These are phyloP conservation scores for Biscogniauxia marginata DNA, from an alignment of 2,329 filamentous ascomycete species.

Conservation along the genomic window DNA sequence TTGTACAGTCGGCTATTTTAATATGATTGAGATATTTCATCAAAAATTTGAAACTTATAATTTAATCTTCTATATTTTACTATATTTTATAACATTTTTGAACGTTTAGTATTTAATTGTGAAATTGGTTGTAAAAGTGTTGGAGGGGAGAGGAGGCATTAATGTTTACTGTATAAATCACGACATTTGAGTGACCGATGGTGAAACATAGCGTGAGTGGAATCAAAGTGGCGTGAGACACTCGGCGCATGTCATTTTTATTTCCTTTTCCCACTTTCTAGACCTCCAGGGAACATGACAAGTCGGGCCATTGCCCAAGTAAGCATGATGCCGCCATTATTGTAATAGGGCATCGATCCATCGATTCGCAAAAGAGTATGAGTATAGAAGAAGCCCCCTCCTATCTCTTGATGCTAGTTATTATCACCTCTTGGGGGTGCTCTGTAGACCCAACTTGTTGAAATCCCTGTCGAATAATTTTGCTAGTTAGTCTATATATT, in stretches of 20 bases:
- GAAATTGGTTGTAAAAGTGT: too few species aligned
- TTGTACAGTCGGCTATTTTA: too few species aligned
- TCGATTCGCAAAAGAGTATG: background rate
- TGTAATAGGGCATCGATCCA: background rate
- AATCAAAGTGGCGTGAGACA: constrained; percentile 4
- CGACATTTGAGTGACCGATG: too few species aligned
- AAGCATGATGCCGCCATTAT: background rate
- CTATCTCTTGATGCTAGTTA: constrained; percentile 4
- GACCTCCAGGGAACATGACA: background rate
- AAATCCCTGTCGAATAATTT: constrained; percentile 1
- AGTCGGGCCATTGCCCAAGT: background rate
- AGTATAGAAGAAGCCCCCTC: background rate
- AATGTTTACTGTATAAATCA: too few species aligned
- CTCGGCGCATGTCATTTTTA: constrained; percentile 3
- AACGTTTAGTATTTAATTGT: too few species aligned
- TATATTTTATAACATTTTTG: too few species aligned
- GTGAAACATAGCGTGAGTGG: constrained; percentile 8
- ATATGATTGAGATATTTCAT: too few species aligned
- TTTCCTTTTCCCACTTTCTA: constrained; percentile 1
- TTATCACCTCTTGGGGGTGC: background rate
- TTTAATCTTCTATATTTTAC: too few species aligned
- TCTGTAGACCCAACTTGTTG: background rate
- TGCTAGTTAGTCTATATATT: background rate
- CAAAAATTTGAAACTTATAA: too few species aligned
- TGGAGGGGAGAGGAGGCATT: too few species aligned